Conservation (phyloP, 1,284 basidiomycete species). For the Kwoniella shivajii region DNA sequence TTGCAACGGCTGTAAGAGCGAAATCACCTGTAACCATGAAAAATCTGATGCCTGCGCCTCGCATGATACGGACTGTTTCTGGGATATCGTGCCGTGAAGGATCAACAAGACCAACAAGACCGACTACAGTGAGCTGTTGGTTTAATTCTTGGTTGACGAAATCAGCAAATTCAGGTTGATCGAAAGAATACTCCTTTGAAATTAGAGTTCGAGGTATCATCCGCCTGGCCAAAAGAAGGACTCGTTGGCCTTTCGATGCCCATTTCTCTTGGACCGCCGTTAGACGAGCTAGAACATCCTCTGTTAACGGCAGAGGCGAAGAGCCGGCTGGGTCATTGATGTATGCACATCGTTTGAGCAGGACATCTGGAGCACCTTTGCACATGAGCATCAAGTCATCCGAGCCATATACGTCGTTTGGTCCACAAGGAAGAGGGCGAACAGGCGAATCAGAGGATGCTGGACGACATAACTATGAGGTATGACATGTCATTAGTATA, state of each 20-base stretch:
- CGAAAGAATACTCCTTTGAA: constrained; percentile 28
- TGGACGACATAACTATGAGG: constrained; percentile 19
- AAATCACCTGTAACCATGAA: constrained; percentile 72
- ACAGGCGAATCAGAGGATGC: constrained; percentile 10
- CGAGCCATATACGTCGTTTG: constrained; percentile 21
- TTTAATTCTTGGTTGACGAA: constrained; percentile 44
- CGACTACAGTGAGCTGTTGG: constrained; percentile 62
- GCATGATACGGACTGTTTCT: constrained; percentile 59
- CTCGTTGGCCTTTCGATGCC: constrained; percentile 65
- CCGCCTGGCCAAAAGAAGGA: constrained; percentile 58
- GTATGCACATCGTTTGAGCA: constrained; percentile 58
- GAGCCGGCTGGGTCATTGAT: constrained; percentile 55
- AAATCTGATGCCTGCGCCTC: constrained; percentile 66
- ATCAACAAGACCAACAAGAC: constrained; percentile 67
- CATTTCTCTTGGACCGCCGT: constrained; percentile 58
- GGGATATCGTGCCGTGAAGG: constrained; percentile 65
- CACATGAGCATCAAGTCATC: constrained; percentile 55
- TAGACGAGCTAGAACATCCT: constrained; percentile 42
- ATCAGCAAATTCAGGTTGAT: constrained; percentile 52
- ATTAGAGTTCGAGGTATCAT: constrained; percentile 34
- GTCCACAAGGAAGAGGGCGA: constrained; percentile 22
- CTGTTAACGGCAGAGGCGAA: constrained; percentile 50
- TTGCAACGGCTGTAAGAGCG: constrained; percentile 58
- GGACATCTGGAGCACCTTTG: constrained; percentile 66
- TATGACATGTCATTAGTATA: neutral